Conservation (phyloP, 1,284 basidiomycete genomes). For the Irpex sp. region DNA sequence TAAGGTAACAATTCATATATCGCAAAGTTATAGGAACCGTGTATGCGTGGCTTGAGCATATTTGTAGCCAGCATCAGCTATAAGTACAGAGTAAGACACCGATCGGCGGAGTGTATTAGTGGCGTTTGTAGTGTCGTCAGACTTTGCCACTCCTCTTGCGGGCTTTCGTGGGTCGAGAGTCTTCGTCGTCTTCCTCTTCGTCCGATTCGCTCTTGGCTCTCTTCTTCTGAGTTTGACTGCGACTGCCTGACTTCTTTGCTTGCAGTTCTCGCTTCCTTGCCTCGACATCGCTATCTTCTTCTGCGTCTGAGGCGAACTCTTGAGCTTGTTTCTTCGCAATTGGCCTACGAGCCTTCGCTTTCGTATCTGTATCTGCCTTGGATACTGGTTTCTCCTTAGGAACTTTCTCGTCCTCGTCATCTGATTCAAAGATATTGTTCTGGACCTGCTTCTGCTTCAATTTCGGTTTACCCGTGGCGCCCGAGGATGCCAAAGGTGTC, state of each 20-base stretch:
- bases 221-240: constrained; percentile 1
- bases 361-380: not conserved
- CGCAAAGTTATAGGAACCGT: not conserved
- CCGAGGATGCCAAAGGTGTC: not conserved
- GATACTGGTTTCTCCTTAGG: constrained; percentile 12
- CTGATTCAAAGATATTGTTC: constrained; percentile 45
- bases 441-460: constrained; percentile 30
- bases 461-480: constrained; percentile 31
- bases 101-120: not conserved
- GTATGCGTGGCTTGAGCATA: not conserved
- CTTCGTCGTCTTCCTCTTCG: constrained; percentile 20
- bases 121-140: not conserved
- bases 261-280: constrained; percentile 13
- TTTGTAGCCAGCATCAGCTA: not conserved
- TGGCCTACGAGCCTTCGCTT: constrained; percentile 15
- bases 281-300: constrained; percentile 16
- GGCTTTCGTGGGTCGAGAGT: constrained; percentile 24
- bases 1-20: not conserved
- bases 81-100: not conserved
- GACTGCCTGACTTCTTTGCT: constrained; percentile 14
- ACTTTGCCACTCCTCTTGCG: constrained; percentile 13
- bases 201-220: constrained; percentile 9
- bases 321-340: constrained; percentile 14
- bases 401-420: constrained; percentile 29
- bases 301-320: constrained; percentile 18